Conservation (phyloP, 225 moss, liverwort and hornwort species). For the Straminergon stramineum region DNA sequence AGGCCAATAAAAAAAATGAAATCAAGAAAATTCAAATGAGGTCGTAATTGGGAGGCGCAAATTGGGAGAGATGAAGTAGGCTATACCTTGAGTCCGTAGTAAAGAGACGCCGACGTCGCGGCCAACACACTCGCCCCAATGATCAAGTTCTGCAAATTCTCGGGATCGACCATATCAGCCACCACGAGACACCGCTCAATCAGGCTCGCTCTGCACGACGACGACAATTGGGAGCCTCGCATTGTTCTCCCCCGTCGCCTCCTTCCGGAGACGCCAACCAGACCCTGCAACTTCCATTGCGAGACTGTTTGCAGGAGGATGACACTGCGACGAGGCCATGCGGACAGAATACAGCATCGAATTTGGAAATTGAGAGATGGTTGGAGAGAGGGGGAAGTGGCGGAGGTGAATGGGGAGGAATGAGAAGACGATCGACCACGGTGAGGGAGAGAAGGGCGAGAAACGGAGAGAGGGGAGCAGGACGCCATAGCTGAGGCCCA, state of each 20-base stretch:
- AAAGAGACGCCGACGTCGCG: conserved; percentile 78
- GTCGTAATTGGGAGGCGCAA: background rate
- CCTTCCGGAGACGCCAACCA: background rate
- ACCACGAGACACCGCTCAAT: conserved; percentile 30
- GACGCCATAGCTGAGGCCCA: conserved; percentile 31
- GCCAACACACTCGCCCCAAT: conserved; percentile 78
- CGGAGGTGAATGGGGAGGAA: background rate
- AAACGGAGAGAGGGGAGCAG: background rate
- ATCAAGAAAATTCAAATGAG: background rate
- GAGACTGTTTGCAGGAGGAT: background rate
- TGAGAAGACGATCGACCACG: background rate
- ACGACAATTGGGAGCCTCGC: background rate
- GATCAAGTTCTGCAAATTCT: conserved; percentile 76
- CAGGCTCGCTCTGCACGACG: conserved; percentile 26
- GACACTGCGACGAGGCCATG: background rate
- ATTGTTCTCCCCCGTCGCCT: background rate
- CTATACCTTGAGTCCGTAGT: conserved; percentile 81
- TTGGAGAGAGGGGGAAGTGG: background rate
- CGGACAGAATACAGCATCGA: background rate
- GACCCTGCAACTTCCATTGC: background rate
- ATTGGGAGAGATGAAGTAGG: background rate
- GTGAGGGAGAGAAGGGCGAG: background rate
- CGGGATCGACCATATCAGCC: conserved; percentile 48
- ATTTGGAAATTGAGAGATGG: background rate
- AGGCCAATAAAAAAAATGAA: background rate